Base-by-base conservation (phyloP, 2,329 filamentous ascomycete species). In the Cladophialophora psammophila region DNA sequence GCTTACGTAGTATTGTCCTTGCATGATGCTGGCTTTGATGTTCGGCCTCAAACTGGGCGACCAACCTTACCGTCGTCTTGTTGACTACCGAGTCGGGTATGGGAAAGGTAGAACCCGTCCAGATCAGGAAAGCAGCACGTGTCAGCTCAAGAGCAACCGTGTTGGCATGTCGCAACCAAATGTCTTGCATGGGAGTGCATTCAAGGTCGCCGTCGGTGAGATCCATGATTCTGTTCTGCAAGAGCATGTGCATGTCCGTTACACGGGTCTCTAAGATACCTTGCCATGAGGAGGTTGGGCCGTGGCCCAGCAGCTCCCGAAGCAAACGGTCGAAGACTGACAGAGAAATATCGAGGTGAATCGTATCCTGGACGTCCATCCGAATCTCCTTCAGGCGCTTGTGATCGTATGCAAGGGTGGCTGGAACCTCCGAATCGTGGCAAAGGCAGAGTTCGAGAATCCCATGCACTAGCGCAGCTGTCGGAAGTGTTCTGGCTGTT, bases 321-420 rank as follows among this genome's bases (percentile, higher is more conserved):
- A 80, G 70, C 34, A 77, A 76, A 1, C 74, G 72, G 60, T 81
- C 77, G 62, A 87, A 83, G 64, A 87, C 79, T 4, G 82, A 80
- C 72, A 81, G 81, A 75, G 86, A 87, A 40, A 88, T 82, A 38
- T 84, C 80, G 58, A 86, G 80, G 66, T 83, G 83, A 67, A 88
- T 80, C 9, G 84, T 73, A 67, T 84, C 83, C 72, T 87, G 84
- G 2, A 89, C 76, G 53, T 87, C 84, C 1, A 77, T 74, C 52
- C 83, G 82, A 34, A 89, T 75, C n/a, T 79, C 75, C 67, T 81
- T 81, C 6, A 90, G 76, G 31, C 87, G 84, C 42, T 85, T 83
- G 6, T 78, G 77, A 71, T 89, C 87, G 54, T 88, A 82, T 53
- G 84, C 80, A 73, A 89, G 87, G 0, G 86, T 86, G 40, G 84